Evolutionary conservation across 225 moss, liverwort and hornwort species (phyloP).

Genomic region (Pleurozium schreberi): DNA sequence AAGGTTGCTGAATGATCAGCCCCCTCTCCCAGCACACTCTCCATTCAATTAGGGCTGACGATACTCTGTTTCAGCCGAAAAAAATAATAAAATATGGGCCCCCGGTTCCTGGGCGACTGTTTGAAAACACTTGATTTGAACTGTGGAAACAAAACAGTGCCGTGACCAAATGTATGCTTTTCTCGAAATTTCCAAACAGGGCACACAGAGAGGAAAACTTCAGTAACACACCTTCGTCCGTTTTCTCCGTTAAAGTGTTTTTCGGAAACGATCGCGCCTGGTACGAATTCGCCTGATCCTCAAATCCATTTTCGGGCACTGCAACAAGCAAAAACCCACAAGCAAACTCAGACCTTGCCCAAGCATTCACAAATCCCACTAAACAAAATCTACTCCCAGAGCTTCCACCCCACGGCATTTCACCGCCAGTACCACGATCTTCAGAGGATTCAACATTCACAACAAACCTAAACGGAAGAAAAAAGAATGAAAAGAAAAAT

Average conservation of each 20-base stretch:
- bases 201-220: not conserved
- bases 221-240: not conserved
- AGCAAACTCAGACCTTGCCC: not conserved
- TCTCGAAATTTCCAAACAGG: not conserved
- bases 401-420: not conserved
- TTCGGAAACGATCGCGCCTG: not conserved
- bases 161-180: too few relatives aligned
- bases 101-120: not conserved
- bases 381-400: not conserved
- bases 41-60: not conserved
- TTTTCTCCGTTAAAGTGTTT: not conserved
- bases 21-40: not conserved
- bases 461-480: too few relatives aligned
- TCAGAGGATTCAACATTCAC: not conserved
- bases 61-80: not conserved
- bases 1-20: not conserved
- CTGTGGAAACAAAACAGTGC: not conserved
- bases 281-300: not conserved
- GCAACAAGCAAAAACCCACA: not conserved
- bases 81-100: not conserved
- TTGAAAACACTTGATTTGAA: not conserved
- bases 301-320: not conserved
- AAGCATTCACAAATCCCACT: not conserved
- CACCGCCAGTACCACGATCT: not conserved
- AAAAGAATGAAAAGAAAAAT: accelerated